These are phyloP conservation scores for Sarcodon aspratus DNA, from an alignment of 768 basidiomycete genomes.

Conservation along the genomic window DNA sequence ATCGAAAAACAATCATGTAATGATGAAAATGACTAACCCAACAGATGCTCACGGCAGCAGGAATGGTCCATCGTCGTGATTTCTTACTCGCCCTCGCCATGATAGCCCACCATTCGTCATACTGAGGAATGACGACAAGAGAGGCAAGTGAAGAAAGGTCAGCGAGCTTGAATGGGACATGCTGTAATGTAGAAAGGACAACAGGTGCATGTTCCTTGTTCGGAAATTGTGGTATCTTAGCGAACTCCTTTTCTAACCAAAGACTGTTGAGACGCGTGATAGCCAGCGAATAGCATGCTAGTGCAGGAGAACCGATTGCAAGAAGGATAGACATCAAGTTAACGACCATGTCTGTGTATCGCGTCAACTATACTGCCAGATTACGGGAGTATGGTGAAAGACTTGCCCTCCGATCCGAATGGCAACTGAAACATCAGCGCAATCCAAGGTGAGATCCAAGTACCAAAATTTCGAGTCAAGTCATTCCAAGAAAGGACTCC, in stretches of 20 bases:
- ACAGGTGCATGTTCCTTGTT: neutral
- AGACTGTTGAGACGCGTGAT: neutral
- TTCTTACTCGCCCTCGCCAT: neutral
- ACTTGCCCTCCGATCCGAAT: constrained; percentile 11
- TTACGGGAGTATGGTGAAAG: neutral
- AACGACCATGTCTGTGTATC: constrained; percentile 11
- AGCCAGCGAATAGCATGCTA: constrained; percentile 24
- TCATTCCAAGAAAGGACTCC: neutral
- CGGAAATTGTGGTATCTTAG: neutral
- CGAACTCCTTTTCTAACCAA: neutral
- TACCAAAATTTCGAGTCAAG: neutral
- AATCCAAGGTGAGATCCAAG: neutral
- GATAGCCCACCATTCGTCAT: neutral
- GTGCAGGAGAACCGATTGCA: constrained; percentile 30
- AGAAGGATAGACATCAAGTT: constrained; percentile 32
- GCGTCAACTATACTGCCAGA: neutral
- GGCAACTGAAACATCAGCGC: constrained; percentile 13
- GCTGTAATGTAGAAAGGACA: neutral
- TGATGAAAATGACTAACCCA: neutral
- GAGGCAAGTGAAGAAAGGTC: neutral
- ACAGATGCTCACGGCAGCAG: neutral
- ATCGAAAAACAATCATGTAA: too few species aligned
- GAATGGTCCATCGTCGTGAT: neutral
- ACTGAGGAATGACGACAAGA: neutral
- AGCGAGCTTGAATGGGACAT: neutral